Evolutionary conservation across 805 yeast species (phyloP), one percentile per base, ranked within the genome.

Genomic region (Kodamaea restingae): DNA sequence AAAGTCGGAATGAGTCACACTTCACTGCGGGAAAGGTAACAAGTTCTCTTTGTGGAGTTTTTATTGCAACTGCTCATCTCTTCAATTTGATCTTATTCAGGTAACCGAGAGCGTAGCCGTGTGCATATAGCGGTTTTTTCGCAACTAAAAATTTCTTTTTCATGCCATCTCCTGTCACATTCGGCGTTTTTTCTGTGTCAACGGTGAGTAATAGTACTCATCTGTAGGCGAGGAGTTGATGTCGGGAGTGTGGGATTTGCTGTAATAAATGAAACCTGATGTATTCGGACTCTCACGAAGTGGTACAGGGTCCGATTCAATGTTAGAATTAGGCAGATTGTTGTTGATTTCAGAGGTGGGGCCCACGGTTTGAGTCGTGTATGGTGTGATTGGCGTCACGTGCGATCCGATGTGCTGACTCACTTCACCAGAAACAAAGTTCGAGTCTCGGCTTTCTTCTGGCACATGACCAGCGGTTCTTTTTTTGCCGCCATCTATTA

Each of bases 1-100:
- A 22, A 12, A 10, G 21, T 11, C 14, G 15, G 18, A 36, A 39
- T 39, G 41, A 39, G 26, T 39, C 41, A 39, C 29, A 28, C 8
- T 33, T 12, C 11, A 6, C 28, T 25, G 6, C 6, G 14, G 7
- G 10, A 25, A 25, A 25, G n/a, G 27, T 25, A 25, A n/a, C n/a
- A 7, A 9, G 24, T 9, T 10, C 27, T 25, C 10, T 4, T 9
- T 25, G 27, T 6, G 7, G 22, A 8, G 22, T 20, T 20, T 20
- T 5, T 27, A 17, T 27, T 10, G 15, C 17, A 12, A 5, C 6
- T 14, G 18, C 31, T 14, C 31, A 14, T 12, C 31, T 27, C 17
- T n/a, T 27, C 9, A 4, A 27, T 12, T 27, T 27, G 17, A 12
- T 6, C 31, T 15, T 10, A 5, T 27, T 27, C 5, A n/a, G 25